These are phyloP conservation scores for Calonectria hongkongensis DNA, from an alignment of 2,329 filamentous ascomycete genomes.

Conservation along the genomic window DNA sequence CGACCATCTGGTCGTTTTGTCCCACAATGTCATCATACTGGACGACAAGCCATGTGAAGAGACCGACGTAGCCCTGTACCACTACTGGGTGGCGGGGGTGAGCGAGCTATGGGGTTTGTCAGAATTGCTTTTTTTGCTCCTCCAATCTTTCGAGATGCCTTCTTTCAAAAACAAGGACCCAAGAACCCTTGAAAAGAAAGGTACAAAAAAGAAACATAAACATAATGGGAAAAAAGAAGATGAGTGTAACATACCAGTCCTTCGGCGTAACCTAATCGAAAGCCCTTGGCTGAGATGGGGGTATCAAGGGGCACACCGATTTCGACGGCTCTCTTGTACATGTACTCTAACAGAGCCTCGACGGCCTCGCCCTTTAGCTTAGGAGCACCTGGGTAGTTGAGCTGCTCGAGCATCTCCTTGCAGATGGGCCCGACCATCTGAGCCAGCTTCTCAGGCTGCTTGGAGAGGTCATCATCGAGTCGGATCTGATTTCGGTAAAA, in stretches of 20 bases:
- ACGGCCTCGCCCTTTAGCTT: slow-evolving; percentile 31
- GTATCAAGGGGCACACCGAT: slow-evolving; percentile 32
- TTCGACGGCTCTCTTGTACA: slow-evolving; percentile 29
- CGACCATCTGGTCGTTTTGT: slow-evolving; percentile 32
- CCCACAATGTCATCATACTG: slow-evolving; percentile 37
- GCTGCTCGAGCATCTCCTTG: slow-evolving; percentile 23
- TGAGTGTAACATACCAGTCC: slow-evolving; percentile 16
- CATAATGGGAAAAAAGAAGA: too few species aligned
- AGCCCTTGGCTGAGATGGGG: slow-evolving; percentile 28
- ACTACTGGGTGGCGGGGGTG: slow-evolving; percentile 30
- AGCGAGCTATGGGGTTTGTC: slow-evolving; percentile 24
- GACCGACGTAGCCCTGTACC: slow-evolving; percentile 32
- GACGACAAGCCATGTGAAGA: slow-evolving; percentile 36
- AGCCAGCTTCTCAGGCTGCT: slow-evolving; percentile 25
- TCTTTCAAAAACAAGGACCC: too few species aligned
- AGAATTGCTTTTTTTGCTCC: slow-evolving; percentile 13
- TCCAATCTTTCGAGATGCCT: neutral
- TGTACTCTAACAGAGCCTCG: slow-evolving; percentile 32
- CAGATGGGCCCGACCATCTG: slow-evolving; percentile 25
- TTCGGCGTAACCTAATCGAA: slow-evolving; percentile 29
- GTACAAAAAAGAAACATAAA: neutral
- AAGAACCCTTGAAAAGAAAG: neutral
- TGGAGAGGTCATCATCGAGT: slow-evolving; percentile 24
- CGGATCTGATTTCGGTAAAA: slow-evolving; percentile 19
- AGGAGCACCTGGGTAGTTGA: slow-evolving; percentile 28